A percentile compares a stretch with the other conserved stretches of the same genome.
Conservation (phyloP, 306 rosid genomes). For the Vicia villosa region DNA sequence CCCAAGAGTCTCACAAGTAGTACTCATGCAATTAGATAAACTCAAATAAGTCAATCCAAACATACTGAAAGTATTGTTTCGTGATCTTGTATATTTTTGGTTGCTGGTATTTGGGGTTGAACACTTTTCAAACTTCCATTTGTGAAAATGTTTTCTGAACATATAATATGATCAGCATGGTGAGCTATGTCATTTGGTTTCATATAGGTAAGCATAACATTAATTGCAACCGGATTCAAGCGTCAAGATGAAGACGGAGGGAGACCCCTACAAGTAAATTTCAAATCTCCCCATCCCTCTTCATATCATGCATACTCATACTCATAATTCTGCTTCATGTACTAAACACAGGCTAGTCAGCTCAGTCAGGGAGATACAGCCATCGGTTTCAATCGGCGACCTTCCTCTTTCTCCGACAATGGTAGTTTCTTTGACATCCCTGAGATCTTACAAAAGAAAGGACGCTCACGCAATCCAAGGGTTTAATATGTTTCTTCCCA, state of each 20-base stretch:
- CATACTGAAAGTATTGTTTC: not conserved
- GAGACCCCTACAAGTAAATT: slow-evolving; percentile 67
- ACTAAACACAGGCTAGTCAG: slow-evolving; percentile 61
- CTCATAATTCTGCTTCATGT: slow-evolving; percentile 28
- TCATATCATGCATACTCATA: slow-evolving; percentile 12
- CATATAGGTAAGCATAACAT: slow-evolving; percentile 88
- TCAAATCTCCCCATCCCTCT: not conserved
- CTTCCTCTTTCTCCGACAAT: slow-evolving; percentile 69
- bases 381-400: slow-evolving; percentile 56
- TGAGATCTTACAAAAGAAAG: slow-evolving; percentile 92
- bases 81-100: not conserved
- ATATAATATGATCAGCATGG: not conserved
- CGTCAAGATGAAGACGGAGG: slow-evolving; percentile 93
- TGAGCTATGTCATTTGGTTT: slow-evolving; percentile 32
- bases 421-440: slow-evolving; percentile 75
- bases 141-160: not conserved
- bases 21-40: not conserved
- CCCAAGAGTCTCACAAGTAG: not conserved
- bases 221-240: slow-evolving; percentile 98
- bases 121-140: slow-evolving; percentile 14
- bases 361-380: slow-evolving; percentile 60
- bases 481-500: slow-evolving; percentile 43
- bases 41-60: not conserved
- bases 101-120: not conserved
- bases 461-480: slow-evolving; percentile 91